These are phyloP conservation scores for Botrytis porri DNA, from an alignment of 2,329 filamentous ascomycete species.

Conservation along the genomic window DNA sequence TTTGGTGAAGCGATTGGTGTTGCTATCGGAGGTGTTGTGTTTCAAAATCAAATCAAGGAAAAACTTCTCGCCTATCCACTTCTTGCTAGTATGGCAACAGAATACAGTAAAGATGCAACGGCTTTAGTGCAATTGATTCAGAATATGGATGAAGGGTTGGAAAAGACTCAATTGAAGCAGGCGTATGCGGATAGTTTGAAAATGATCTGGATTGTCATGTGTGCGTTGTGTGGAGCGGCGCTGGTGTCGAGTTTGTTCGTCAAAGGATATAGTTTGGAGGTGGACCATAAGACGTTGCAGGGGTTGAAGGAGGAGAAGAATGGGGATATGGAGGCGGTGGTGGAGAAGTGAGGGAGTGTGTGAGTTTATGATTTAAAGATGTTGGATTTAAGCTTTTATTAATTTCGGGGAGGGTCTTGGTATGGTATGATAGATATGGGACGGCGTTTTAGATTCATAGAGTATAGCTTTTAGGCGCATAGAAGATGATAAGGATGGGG, in stretches of 20 bases:
- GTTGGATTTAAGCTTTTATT: background rate
- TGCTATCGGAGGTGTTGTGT: conserved; percentile 64
- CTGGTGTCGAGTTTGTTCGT: conserved; percentile 49
- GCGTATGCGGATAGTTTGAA: conserved; percentile 54
- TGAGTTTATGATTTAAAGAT: background rate
- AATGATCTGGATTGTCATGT: conserved; percentile 56
- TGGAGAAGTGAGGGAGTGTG: background rate
- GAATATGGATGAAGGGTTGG: conserved; percentile 34
- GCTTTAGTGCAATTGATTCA: conserved; percentile 34
- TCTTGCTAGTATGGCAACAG: conserved; percentile 28
- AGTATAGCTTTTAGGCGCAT: background rate
- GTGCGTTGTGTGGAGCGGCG: conserved; percentile 49
- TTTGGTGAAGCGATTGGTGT: conserved; percentile 65
- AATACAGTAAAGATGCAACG: conserved; percentile 36
- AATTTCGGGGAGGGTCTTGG: background rate
- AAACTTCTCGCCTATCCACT: conserved; percentile 31
- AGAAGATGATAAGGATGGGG: background rate
- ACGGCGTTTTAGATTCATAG: background rate
- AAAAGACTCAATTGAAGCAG: conserved; percentile 47
- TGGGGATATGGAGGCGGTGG: conserved; percentile 19
- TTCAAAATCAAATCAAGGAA: conserved; percentile 56
- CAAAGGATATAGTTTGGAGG: conserved; percentile 48
- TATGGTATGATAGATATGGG: background rate
- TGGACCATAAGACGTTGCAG: conserved; percentile 47
- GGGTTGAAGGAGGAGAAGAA: conserved; percentile 44